Percentiles rank a stretch among this genome's conserved stretches.
These are phyloP conservation scores for Aspergillus neoniger DNA, from an alignment of 2,329 filamentous ascomycete genomes.

Conservation along the genomic window DNA sequence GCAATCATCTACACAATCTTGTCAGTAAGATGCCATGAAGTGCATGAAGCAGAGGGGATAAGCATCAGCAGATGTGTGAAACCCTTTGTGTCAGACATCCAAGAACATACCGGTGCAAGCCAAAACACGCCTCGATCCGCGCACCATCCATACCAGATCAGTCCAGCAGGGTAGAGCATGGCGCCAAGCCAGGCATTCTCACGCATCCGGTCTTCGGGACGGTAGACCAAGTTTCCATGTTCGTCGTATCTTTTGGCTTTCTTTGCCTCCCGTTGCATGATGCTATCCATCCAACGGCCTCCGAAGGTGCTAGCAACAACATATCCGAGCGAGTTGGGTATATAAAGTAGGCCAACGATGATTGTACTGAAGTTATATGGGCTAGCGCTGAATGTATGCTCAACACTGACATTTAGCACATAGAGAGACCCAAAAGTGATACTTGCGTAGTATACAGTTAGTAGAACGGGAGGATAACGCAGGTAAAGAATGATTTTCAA, in stretches of 20 bases:
- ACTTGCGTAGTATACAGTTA: conserved; percentile 73
- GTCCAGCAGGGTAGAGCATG: conserved; percentile 66
- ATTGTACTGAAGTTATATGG: conserved; percentile 71
- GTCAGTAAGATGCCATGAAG: neutral
- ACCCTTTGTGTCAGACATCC: neutral
- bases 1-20: conserved; percentile 52
- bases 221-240: conserved; percentile 65
- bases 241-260: conserved; percentile 69
- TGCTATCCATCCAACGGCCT: conserved; percentile 75
- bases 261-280: conserved; percentile 76
- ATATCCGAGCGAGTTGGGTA: conserved; percentile 75
- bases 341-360: conserved; percentile 73
- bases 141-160: conserved; percentile 79
- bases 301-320: conserved; percentile 67
- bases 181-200: conserved; percentile 80
- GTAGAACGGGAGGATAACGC: conserved; percentile 70
- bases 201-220: conserved; percentile 78
- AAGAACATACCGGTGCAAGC: conserved; percentile 55
- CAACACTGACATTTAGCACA: conserved; percentile 74
- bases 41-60: neutral
- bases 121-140: conserved; percentile 64
- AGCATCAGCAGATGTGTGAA: neutral
- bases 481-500: conserved; percentile 70
- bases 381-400: conserved; percentile 64
- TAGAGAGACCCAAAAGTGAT: conserved; percentile 76